Evolutionary conservation across 1,284 basidiomycete genomes (phyloP).

Genomic region (Ustilago hordei): DNA sequence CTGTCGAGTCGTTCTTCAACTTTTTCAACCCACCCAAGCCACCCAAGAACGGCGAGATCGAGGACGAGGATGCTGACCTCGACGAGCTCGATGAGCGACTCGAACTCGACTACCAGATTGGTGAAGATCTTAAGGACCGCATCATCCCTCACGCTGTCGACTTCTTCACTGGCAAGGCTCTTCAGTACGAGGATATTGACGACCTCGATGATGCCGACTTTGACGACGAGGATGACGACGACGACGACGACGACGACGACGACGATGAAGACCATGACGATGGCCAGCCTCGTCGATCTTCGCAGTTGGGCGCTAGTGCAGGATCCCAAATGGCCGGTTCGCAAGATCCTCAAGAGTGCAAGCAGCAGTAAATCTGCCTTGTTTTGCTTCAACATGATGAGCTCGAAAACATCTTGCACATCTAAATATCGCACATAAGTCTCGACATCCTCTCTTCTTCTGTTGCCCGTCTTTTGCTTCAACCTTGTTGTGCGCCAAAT

Average conservation of each 20-base stretch:
- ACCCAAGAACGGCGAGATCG: constrained; percentile 60
- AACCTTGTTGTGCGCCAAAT: not conserved
- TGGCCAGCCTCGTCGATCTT: constrained; percentile 41
- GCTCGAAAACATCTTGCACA: not conserved
- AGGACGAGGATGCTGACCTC: constrained; percentile 62
- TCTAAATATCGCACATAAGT: not conserved
- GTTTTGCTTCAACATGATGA: not conserved
- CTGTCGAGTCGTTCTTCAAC: constrained; percentile 70
- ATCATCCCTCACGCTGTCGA: constrained; percentile 92
- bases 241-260: constrained; percentile 69
- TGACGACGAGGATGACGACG: constrained; percentile 67
- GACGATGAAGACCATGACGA: constrained; percentile 63
- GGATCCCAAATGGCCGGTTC: constrained; percentile 57
- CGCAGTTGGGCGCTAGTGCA: constrained; percentile 48
- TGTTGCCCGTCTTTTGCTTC: not conserved
- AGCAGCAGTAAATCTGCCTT: constrained; percentile 56
- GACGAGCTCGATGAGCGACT: constrained; percentile 82
- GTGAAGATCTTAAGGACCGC: constrained; percentile 98
- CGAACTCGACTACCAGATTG: constrained; percentile 97
- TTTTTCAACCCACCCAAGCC: constrained; percentile 69
- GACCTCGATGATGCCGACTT: constrained; percentile 75
- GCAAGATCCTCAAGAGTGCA: constrained; percentile 66
- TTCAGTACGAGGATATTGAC: constrained; percentile 80
- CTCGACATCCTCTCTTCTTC: not conserved
- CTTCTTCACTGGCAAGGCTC: constrained; percentile 91